Evolutionary conservation across 2,329 filamentous ascomycete genomes (phyloP).

Genomic region (Cryphonectria parasitica): DNA sequence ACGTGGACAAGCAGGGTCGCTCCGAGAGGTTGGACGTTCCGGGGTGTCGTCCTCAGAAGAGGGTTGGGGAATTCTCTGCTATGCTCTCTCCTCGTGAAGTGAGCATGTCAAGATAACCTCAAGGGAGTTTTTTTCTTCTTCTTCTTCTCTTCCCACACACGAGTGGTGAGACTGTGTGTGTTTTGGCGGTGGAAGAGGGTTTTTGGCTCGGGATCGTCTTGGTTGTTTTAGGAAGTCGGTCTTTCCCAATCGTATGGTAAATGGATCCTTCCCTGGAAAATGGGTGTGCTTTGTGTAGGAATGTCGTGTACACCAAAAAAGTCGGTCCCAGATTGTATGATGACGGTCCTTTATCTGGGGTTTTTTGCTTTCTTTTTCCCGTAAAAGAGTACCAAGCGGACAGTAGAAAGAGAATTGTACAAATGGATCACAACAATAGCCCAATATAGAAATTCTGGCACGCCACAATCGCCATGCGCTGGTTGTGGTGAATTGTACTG

Average conservation of each 20-base stretch:
- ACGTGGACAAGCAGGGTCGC: background rate
- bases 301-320: background rate
- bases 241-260: background rate
- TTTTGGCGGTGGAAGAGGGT: background rate
- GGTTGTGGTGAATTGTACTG: slow-evolving; percentile 2
- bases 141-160: background rate
- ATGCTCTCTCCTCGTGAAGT: background rate
- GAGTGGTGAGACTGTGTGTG: background rate
- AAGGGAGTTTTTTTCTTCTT: no score
- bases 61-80: background rate
- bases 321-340: no score
- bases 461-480: background rate
- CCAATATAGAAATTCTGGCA: background rate
- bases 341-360: no score
- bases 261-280: background rate
- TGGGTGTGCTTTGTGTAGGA: background rate
- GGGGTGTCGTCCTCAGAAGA: no score
- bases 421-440: slow-evolving; percentile 7
- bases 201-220: background rate
- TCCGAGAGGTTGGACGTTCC: background rate
- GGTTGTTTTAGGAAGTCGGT: background rate
- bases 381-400: background rate
- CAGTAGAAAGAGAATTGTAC: background rate
- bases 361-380: background rate
- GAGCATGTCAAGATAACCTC: background rate